phyloP scores from a whole-genome alignment of 1,284 basidiomycete genomes.

The Rhodotorula glutinis region DNA sequence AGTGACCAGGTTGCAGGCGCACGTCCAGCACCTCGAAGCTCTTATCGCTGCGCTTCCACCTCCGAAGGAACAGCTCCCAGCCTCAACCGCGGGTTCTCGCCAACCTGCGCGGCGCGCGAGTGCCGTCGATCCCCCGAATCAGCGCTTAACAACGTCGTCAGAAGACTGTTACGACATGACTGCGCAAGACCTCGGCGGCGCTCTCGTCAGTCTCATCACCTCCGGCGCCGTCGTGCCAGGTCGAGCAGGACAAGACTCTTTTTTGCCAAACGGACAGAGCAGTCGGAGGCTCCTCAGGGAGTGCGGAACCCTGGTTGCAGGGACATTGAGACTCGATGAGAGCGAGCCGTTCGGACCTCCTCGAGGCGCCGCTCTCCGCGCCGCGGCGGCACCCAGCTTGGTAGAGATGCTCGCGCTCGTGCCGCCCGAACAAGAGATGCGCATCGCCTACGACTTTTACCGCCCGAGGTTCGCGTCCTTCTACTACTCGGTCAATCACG shows the following conservation, averaged over 20 bases:
- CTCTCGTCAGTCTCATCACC: conserved; percentile 18
- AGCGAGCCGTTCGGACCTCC: too few species aligned
- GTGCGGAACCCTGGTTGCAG: background rate
- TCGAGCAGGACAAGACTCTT: conserved; percentile 4
- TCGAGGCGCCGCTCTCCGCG: too few species aligned
- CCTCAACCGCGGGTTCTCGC: background rate
- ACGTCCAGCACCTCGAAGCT: background rate
- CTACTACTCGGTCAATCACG: background rate
- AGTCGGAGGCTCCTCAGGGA: conserved; percentile 10
- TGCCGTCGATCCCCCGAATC: too few species aligned
- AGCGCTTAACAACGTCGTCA: too few species aligned
- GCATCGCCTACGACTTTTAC: conserved; percentile 7
- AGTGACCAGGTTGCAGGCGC: conserved; percentile 11
- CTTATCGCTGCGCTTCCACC: background rate
- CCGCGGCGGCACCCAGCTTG: background rate
- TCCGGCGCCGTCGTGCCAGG: conserved; percentile 9
- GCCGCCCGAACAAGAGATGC: conserved; percentile 1
- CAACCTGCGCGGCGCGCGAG: too few species aligned
- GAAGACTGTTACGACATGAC: conserved; percentile 15
- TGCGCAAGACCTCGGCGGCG: conserved; percentile 22
- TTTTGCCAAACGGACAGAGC: background rate
- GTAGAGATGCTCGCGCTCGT: conserved; percentile 1
- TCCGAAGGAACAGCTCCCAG: background rate
- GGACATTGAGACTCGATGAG: too few species aligned
- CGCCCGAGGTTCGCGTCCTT: background rate